These are phyloP conservation scores for Deinandra increscens DNA, from an alignment of 129 eudicot genomes.

Conservation along the genomic window DNA sequence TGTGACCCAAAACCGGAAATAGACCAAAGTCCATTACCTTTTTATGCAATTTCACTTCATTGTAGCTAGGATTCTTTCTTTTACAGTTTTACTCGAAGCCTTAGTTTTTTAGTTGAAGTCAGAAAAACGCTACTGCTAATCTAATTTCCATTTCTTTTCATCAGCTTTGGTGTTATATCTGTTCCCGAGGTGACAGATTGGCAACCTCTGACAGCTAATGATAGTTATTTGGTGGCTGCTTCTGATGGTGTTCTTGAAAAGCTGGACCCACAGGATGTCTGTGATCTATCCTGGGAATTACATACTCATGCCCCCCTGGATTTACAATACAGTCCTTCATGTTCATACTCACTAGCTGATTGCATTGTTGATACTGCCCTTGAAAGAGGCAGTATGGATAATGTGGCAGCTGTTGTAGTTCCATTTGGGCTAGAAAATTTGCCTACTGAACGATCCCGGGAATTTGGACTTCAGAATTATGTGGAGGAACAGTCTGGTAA, in stretches of 20 bases:
- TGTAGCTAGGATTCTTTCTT: neutral
- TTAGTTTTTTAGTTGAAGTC: slow-evolving; percentile 1
- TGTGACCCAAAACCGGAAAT: neutral
- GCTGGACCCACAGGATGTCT: slow-evolving; percentile 74
- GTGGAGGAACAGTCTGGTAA: slow-evolving; percentile 39
- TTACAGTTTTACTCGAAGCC: neutral
- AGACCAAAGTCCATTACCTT: neutral
- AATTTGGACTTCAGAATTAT: slow-evolving; percentile 36
- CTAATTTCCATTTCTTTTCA: slow-evolving; percentile 20
- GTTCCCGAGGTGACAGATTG: slow-evolving; percentile 87
- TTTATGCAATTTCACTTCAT: neutral
- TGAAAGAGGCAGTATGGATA: slow-evolving; percentile 80
- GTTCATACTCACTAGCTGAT: slow-evolving; percentile 77
- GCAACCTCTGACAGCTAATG: slow-evolving; percentile 71
- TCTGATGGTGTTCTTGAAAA: slow-evolving; percentile 93
- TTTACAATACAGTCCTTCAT: slow-evolving; percentile 52
- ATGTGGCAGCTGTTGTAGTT: slow-evolving; percentile 80
- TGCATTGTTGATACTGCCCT: slow-evolving; percentile 79
- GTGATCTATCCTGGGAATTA: slow-evolving; percentile 77
- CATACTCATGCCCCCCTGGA: slow-evolving; percentile 40
- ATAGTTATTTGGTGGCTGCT: slow-evolving; percentile 78
- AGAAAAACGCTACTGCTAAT: slow-evolving; percentile 25
- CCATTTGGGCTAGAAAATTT: slow-evolving; percentile 47
- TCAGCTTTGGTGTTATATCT: slow-evolving; percentile 87
- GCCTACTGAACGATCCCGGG: slow-evolving; percentile 25